Conservation (phyloP, 768 basidiomycete genomes). For the Termitomyces titanicus region DNA sequence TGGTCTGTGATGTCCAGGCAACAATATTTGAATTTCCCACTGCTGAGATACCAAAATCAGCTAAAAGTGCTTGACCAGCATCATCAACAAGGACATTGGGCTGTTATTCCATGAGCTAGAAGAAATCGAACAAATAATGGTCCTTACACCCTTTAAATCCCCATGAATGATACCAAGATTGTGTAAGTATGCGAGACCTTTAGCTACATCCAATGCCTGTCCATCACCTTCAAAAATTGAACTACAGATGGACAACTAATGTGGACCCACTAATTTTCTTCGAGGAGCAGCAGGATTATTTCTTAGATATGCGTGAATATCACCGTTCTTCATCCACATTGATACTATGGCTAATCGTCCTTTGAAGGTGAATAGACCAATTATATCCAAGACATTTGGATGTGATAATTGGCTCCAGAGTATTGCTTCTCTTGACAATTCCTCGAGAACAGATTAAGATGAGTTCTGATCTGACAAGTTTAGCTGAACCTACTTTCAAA, state of each 20-base stretch:
- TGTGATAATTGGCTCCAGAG: background rate
- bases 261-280: background rate
- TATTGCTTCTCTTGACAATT: background rate
- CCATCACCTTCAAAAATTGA: background rate
- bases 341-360: background rate
- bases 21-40: background rate
- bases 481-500: background rate
- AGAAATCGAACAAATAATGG: no score
- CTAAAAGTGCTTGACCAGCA: background rate
- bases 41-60: background rate
- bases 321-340: background rate
- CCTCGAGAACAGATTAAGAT: background rate
- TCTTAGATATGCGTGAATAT: background rate
- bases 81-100: background rate
- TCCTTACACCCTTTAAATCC: background rate
- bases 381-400: background rate
- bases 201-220: background rate
- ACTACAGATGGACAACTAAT: background rate
- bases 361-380: background rate
- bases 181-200: background rate
- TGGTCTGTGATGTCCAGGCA: background rate
- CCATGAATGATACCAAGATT: background rate
- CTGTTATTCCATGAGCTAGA: background rate
- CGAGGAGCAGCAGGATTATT: background rate
- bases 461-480: no score